Base-by-base conservation (phyloP, 306 rosid species). In the Abrus precatorius region DNA sequence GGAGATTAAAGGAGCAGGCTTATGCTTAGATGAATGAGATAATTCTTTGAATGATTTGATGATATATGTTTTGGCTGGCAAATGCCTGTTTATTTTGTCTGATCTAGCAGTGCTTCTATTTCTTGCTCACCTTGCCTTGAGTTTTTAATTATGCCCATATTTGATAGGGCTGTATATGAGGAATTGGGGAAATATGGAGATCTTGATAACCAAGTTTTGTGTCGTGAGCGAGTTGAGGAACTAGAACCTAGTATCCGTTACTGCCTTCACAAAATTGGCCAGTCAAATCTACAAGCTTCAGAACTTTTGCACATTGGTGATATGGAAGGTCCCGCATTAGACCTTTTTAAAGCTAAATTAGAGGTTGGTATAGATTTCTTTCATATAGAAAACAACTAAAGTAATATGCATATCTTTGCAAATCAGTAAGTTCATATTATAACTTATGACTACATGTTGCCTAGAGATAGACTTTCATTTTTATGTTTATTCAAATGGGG, bases 281-380 rank as follows among this genome's bases (percentile, higher is more conserved):
- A 90, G 86, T 93, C 98, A 84, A 92, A 92, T 90, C 82, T 95
- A 62, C 98, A 93, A 84, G 89, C 98, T 81, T 95, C 99, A 69
- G 98, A 93, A 80, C 97, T 95, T 80, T 74, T 95, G 63, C 80
- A 93, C 44, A 95, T 95, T 74, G 99, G 96, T 65, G 99, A 95
- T 85, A 88, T 91, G 97, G 98, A 95, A 95, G 99, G 99, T 76
- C 99, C 99, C 72, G 99, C 99, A 43, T 85, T 95, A 79, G 99
- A 93, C 89, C 99, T 93, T 76, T 95, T 95, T 74, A 95, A 95
- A 83, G 89, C 97, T 49, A 95, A 95, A 82, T 72, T 95, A 80
- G 99, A 95, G 98, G 99, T 93, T 68, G 81, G 91, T 88, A 53
- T 87, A 45, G 41, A 59, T 80, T 33, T 54, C 9, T 52, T 72